A percentile compares a stretch with the other conserved stretches of the same genome.
Evolutionary conservation across 495 filamentous ascomycete species (phyloP).

Genomic region (Hypomontagnella submonticulosa): DNA sequence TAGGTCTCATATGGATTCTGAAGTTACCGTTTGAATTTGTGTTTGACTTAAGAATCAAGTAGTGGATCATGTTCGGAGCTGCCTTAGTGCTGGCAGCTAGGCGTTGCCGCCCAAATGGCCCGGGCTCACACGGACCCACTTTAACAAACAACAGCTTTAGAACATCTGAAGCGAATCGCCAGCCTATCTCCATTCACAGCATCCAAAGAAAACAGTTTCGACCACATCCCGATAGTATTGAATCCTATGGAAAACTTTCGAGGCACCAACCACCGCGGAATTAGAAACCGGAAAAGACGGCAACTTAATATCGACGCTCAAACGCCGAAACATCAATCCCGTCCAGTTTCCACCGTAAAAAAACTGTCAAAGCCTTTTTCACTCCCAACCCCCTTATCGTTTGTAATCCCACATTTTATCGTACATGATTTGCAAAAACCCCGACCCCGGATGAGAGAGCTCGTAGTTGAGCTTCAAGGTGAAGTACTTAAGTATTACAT

Average conservation of each 20-base stretch:
- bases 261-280: constrained; percentile 21
- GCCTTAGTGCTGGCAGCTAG: too few species aligned
- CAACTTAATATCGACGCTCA: constrained; percentile 24
- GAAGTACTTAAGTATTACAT: constrained; percentile 33
- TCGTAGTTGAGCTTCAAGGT: constrained; percentile 6
- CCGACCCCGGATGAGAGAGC: constrained; percentile 11
- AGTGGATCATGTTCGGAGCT: too few species aligned
- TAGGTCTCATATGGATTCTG: too few species aligned
- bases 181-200: background rate
- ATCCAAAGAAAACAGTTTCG: background rate
- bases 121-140: too few species aligned
- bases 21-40: too few species aligned
- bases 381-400: constrained; percentile 9
- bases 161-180: too few species aligned
- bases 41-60: too few species aligned
- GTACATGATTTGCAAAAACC: constrained; percentile 32
- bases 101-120: too few species aligned
- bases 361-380: constrained; percentile 19
- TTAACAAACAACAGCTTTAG: too few species aligned
- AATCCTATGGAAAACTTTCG: constrained; percentile 25
- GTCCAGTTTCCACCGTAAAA: background rate
- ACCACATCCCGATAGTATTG: constrained; percentile 37
- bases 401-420: constrained; percentile 34
- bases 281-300: constrained; percentile 25
- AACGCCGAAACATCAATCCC: constrained; percentile 33